Evolutionary conservation across 2,329 filamentous ascomycete genomes (phyloP), one percentile per base, ranked within the genome.

Genomic region (Fusarium vanettenii): DNA sequence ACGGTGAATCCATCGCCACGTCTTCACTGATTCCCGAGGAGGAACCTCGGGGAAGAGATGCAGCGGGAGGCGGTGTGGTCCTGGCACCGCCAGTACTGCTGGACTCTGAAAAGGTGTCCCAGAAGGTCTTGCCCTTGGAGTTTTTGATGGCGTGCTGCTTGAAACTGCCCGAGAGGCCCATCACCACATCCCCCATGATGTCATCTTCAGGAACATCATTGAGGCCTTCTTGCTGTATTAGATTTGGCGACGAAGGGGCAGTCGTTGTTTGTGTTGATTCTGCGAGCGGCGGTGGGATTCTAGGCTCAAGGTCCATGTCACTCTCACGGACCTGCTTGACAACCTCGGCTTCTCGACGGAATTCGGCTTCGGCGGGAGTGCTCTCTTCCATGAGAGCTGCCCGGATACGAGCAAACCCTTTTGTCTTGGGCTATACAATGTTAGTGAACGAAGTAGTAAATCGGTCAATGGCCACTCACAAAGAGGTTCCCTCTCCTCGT

Each of bases 281-380:
- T 57, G 87, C 80, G 13, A 83, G 82, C 75, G 78, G 67, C 65
- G 84, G 75, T 56, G 81, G 71, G 64, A 85, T 79, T 76, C 81
- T 81, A 67, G 82, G 85, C 66, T 90, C 89, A 16, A 91, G 84
- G 59, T 91, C 90, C 72, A 92, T 89, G 79, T 98, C 95, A 77
- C 93, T 96, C 82, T 98, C 97, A 48, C 95, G 93, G 31, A 98
- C 95, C 83, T 98, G 97, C 60, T 95, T 94, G 72, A 99, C 95
- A 6, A 98, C 97, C 83, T 98, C 96, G 41, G 96, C 95, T 86
- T 99, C 97, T 43, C 95, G 92, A 62, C 94, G 92, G 67, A 95
- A 92, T 82, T 99, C 97, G 48, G 93, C 93, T 78, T 99, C 97
- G 11, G 97, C 87, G 0, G 97, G 97, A 0, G 95, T 91, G 18